These are phyloP conservation scores for Vitis hybrid DNA, from an alignment of 177 flowering plant species.

Conservation along the genomic window DNA sequence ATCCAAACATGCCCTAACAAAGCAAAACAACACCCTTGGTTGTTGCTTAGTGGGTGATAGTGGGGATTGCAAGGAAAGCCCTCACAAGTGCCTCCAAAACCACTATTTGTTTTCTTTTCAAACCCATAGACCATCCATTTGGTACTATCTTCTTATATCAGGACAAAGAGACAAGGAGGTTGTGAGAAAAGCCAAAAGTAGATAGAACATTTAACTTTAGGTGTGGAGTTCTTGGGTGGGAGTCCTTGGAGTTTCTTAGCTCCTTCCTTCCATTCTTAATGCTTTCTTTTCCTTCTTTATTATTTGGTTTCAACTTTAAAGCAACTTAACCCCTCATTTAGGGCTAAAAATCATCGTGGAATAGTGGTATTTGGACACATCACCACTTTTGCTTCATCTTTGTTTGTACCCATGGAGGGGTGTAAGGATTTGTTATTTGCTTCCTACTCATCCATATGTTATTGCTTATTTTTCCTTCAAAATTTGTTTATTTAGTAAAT, in stretches of 20 bases:
- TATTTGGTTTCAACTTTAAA: background rate
- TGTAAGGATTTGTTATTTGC: too few species aligned
- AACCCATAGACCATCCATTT: slow-evolving; percentile 28
- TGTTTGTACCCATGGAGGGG: too few species aligned
- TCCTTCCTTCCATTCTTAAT: background rate
- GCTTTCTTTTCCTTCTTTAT: background rate
- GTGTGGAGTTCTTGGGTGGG: slow-evolving; percentile 11
- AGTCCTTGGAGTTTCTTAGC: slow-evolving; percentile 1
- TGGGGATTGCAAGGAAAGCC: slow-evolving; percentile 38
- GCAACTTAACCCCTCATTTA: too few species aligned
- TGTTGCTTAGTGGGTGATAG: slow-evolving; percentile 38
- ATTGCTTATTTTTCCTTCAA: too few species aligned
- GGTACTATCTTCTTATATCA: slow-evolving; percentile 25
- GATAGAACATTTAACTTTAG: slow-evolving; percentile 33
- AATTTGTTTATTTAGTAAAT: too few species aligned
- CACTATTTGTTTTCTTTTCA: slow-evolving; percentile 23
- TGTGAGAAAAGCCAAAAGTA: slow-evolving; percentile 31
- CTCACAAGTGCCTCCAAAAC: slow-evolving; percentile 30
- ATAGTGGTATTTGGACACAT: too few species aligned
- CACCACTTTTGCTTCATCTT: too few species aligned
- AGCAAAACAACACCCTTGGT: slow-evolving; percentile 43
- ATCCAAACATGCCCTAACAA: slow-evolving; percentile 52
- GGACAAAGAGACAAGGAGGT: slow-evolving; percentile 35
- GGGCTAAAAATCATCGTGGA: too few species aligned
- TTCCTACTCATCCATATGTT: too few species aligned